Percentiles rank a stretch among this genome's conserved stretches.
Evolutionary conservation across 1,284 basidiomycete species (phyloP).

Genomic region (Rhodotorula sp.): DNA sequence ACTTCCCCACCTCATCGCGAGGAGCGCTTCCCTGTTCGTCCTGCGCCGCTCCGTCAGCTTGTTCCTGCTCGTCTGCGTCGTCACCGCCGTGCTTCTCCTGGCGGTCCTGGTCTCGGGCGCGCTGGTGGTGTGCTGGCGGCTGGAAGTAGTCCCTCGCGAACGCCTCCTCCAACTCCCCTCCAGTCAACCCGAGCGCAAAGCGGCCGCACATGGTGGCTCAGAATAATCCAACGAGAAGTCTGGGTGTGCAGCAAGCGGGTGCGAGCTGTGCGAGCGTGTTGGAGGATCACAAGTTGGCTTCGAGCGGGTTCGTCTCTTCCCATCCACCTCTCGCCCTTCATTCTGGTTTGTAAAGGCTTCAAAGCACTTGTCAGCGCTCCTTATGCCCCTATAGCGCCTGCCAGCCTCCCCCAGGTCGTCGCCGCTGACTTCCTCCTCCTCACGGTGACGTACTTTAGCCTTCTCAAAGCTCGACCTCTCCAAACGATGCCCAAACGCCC

Average conservation of each 20-base stretch:
- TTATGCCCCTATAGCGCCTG: too few species aligned
- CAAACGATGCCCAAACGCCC: conserved; percentile 2
- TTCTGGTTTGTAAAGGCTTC: too few species aligned
- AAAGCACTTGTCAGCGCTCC: too few species aligned
- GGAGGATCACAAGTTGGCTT: too few species aligned
- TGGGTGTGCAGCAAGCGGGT: too few species aligned
- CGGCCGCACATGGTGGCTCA: conserved; percentile 8
- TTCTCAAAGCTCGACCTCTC: too few species aligned
- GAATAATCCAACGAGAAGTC: background rate
- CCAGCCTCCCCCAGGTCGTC: too few species aligned
- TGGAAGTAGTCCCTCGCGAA: background rate
- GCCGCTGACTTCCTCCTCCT: too few species aligned
- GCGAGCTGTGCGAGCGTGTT: too few species aligned
- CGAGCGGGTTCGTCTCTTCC: too few species aligned
- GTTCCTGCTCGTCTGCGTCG: background rate
- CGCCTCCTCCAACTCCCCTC: background rate
- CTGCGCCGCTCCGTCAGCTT: background rate
- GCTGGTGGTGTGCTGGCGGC: background rate
- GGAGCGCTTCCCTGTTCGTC: background rate
- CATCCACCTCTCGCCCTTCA: too few species aligned
- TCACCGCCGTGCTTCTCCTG: background rate
- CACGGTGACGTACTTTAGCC: too few species aligned
- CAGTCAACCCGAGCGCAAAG: conserved; percentile 2
- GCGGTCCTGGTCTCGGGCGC: background rate
- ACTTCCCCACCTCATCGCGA: background rate